Evolutionary conservation across 2,329 filamentous ascomycete genomes (phyloP).

Genomic region (Achaetomium macrosporum): DNA sequence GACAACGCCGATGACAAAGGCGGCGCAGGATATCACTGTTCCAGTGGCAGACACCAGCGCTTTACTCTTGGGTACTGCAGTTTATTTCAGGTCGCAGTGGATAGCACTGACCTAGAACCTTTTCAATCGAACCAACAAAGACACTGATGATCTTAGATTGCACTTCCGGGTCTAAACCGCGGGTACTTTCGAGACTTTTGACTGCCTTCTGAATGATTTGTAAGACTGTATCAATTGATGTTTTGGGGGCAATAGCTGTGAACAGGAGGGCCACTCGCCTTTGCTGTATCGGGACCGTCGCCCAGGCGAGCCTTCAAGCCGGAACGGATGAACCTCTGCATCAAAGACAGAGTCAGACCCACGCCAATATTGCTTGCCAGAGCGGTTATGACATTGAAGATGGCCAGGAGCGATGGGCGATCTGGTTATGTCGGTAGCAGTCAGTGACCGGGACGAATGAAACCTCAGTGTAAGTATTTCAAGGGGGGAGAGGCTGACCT

Average conservation of each 20-base stretch:
- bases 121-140: neutral
- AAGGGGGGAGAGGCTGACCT: neutral
- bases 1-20: neutral
- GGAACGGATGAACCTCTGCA: neutral
- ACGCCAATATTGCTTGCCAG: neutral
- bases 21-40: neutral
- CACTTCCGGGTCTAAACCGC: neutral
- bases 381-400: neutral
- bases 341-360: neutral
- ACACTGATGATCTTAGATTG: neutral
- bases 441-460: neutral
- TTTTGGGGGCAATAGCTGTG: neutral
- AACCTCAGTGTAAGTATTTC: neutral
- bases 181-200: neutral
- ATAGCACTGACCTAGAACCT: neutral
- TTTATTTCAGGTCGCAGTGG: neutral
- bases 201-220: neutral
- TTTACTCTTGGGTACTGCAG: neutral
- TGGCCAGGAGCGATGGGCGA: neutral
- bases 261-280: neutral
- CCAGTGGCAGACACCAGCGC: no score
- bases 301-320: neutral
- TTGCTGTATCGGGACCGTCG: neutral
- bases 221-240: neutral
- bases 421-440: neutral